Evolutionary conservation across 2,329 filamentous ascomycete species (phyloP), one percentile per base, ranked within the genome.

Genomic region (Hymenoscyphus linearis): DNA sequence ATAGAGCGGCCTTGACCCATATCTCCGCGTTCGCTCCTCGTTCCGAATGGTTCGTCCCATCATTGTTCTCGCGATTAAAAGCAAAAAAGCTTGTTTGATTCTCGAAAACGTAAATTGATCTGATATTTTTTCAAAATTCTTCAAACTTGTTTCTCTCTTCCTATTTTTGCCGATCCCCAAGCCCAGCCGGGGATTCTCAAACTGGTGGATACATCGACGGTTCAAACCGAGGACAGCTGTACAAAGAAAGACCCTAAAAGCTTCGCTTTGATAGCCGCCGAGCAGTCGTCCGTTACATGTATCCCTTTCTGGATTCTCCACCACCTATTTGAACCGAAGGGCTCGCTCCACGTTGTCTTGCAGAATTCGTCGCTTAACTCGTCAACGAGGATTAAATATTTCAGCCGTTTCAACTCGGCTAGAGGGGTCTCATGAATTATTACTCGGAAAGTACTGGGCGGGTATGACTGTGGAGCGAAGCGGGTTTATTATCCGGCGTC

Each of bases 211-310:
- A 9, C 40, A 44, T 44, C 14, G 37, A n/a, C 37, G 37, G 37
- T 44, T n/a, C 37, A 18, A 44, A n/a, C 16, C 37, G 37, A 44
- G 14, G 14, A 16, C 14, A 18, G 7, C 16, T 4, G 31, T 3
- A 31, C 31, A 4, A 31, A 31, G n/a, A 31, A 44, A 18, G n/a
- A 44, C 40, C 40, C 40, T 44, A 16, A 44, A 44, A 44, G 40
- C 40, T 44, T 44, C 16, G 31, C 31, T 31, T 9, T 31, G 27
- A 7, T 31, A 31, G 4, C 27, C 27, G 27, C 3, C 44, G n/a
- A 54, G 47, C 59, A 34, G 59, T 52, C 50, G 55, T 40, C 36
- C 55, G 9, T 55, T 58, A 35, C 56, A 58, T 55, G 27, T 5
- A 7, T 7, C 27, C 58, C 12, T 18, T 25, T 18, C n/a, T n/a